Conservation (phyloP, 2,329 filamentous ascomycete species). For the Sclerotinia nivalis region DNA sequence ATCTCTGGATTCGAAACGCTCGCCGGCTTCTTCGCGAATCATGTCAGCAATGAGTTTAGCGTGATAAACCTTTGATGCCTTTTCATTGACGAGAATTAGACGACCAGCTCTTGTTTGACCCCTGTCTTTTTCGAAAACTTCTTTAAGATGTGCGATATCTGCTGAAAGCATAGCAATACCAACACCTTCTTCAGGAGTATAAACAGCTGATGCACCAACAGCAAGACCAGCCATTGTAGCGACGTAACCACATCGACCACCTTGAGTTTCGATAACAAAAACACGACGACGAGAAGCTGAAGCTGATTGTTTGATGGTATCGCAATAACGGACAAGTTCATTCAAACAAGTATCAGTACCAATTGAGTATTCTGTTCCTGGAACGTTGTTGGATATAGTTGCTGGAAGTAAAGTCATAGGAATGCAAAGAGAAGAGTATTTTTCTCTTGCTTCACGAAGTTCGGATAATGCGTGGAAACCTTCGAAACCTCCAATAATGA, state of each 20-base stretch:
- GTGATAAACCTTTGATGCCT: slow-evolving; percentile 84
- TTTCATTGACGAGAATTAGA: slow-evolving; percentile 95
- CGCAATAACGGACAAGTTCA: slow-evolving; percentile 90
- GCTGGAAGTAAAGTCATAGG: slow-evolving; percentile 89
- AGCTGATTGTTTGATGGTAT: slow-evolving; percentile 96
- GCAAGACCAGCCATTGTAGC: slow-evolving; percentile 86
- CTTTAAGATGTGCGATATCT: slow-evolving; percentile 85
- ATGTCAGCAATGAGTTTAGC: slow-evolving; percentile 94
- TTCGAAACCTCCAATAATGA: slow-evolving; percentile 93
- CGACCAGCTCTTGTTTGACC: slow-evolving; percentile 89
- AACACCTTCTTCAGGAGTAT: slow-evolving; percentile 96
- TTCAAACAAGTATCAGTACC: slow-evolving; percentile 97
- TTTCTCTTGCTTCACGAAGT: slow-evolving; percentile 73
- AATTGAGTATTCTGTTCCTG: slow-evolving; percentile 94
- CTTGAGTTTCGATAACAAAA: slow-evolving; percentile 97
- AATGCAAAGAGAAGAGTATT: slow-evolving; percentile 86
- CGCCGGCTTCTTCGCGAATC: slow-evolving; percentile 89
- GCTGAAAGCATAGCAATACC: slow-evolving; percentile 87
- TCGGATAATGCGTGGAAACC: slow-evolving; percentile 91
- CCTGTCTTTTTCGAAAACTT: slow-evolving; percentile 80
- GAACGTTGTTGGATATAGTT: slow-evolving; percentile 99
- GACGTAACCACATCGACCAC: slow-evolving; percentile 89
- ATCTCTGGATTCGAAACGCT: slow-evolving; percentile 88
- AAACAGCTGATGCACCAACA: slow-evolving; percentile 91
- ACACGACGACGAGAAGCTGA: slow-evolving; percentile 90